phyloP scores from a whole-genome alignment of 179 eudicot species.

The Patellifolia procumbens region DNA sequence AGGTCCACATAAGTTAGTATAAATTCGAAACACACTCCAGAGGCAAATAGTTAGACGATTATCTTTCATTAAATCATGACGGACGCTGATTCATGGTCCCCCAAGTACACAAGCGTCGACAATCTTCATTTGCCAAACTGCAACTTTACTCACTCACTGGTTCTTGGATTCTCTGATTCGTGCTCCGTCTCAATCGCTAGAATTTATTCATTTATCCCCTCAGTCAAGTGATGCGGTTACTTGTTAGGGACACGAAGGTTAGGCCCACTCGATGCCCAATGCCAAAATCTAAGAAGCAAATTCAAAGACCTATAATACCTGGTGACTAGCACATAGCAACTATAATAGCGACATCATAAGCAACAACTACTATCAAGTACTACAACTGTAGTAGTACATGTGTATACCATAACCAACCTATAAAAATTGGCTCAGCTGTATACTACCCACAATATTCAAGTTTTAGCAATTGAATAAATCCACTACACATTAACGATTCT shows the following conservation, averaged over 20 bases:
- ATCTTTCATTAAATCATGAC: neutral
- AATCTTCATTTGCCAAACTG: neutral
- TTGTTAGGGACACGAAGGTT: neutral
- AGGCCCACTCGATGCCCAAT: neutral
- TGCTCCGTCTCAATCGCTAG: neutral
- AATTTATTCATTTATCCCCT: neutral
- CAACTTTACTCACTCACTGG: neutral
- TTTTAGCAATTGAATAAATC: too few relatives aligned
- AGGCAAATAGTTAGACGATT: neutral
- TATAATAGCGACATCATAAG: neutral
- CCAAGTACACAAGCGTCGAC: neutral
- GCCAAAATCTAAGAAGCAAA: neutral
- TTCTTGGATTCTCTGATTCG: neutral
- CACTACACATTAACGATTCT: too few relatives aligned
- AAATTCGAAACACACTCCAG: too few relatives aligned
- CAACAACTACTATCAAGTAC: neutral
- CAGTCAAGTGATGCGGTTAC: neutral
- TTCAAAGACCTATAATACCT: neutral
- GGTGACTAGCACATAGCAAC: neutral
- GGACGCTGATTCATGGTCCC: neutral
- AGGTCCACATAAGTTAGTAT: too few relatives aligned
- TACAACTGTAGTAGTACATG: neutral
- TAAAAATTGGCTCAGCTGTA: too few relatives aligned
- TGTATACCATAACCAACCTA: too few relatives aligned
- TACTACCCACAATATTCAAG: too few relatives aligned